These are phyloP conservation scores for Penicillium cinerascens DNA, from an alignment of 495 filamentous ascomycete genomes.

Conservation along the genomic window DNA sequence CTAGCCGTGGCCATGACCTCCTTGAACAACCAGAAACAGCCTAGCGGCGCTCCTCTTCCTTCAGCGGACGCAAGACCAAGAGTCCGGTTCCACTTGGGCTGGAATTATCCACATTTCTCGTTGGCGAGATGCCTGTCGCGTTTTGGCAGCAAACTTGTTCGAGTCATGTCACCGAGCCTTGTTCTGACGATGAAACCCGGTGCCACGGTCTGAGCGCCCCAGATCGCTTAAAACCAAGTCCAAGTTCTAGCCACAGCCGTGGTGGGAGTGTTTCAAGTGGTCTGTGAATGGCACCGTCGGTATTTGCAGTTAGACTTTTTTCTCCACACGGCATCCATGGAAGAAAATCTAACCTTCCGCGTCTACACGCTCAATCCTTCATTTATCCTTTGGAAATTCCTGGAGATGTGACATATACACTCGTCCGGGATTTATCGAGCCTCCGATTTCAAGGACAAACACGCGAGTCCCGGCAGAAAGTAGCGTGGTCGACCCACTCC, in stretches of 20 bases:
- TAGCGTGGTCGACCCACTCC: not conserved
- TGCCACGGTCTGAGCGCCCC: constrained; percentile 6
- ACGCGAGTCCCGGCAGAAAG: too few species aligned
- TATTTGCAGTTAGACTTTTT: not conserved
- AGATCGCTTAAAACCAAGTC: not conserved
- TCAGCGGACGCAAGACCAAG: constrained; percentile 7
- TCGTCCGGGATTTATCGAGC: not conserved
- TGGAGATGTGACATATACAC: not conserved
- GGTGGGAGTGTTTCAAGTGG: not conserved
- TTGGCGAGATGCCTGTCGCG: constrained; percentile 3
- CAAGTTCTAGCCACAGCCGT: not conserved
- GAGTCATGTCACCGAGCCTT: constrained; percentile 9
- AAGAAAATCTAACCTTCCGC: not conserved
- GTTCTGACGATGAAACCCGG: not conserved
- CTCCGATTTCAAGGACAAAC: not conserved
- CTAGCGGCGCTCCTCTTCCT: constrained; percentile 1
- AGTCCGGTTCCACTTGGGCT: constrained; percentile 1
- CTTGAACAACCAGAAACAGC: constrained; percentile 4
- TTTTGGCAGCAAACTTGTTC: constrained; percentile 8
- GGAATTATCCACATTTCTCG: not conserved
- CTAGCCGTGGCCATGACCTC: constrained; percentile 4
- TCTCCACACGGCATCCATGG: not conserved
- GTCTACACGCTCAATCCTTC: not conserved
- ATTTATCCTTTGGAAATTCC: not conserved
- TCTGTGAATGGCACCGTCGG: not conserved